Evolutionary conservation across 805 yeast genomes (phyloP), one percentile per base, ranked within the genome.

Genomic region (Metschnikowia lachancei): DNA sequence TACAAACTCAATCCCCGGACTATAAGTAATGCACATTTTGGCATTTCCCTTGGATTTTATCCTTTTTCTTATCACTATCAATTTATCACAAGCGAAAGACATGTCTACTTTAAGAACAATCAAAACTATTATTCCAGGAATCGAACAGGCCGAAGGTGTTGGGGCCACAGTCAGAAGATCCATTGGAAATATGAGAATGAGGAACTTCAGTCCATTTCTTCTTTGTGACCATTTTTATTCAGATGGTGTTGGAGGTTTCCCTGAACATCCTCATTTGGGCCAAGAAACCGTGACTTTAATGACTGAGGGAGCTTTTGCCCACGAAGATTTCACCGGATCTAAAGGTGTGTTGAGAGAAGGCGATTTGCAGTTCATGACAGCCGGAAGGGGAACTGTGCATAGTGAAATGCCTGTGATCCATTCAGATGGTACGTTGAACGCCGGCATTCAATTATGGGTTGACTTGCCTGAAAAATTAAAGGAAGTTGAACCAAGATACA

Each of bases 291-390:
- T 87, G 46, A 84, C 92, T 0, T 76, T 82, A 50, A 65, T 85
- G 41, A 66, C 79, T 47, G 72, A 78, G 39, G 92, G 92, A 32
- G 78, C 76, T 53, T 67, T 86, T 65, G 85, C 87, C 4, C 95
- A 86, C 61, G 90, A 85, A 60, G 97, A 90, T 63, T 87, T 89
- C 66, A 86, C 95, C 2, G 96, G 96, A 1, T 70, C 85, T n/a
- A 75, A 77, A 43, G 96, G 96, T 46, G 73, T 87, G 8, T 67
- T 90, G 43, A 74, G 78, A 51, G 80, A 88, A 7, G 96, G 96
- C 47, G 97, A 89, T 62, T 70, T 90, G 54, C 97, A 89, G 64
- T 88, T 89, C 64, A 89, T 89, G 96, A 89, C 96, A 22, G 96
- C 96, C 4, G 96, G 96, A 49, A 78, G 77, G 56, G 97, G 95